Evolutionary conservation across 1,139 yeast genomes (phyloP).

Genomic region (Suhomyces bolitotheri): DNA sequence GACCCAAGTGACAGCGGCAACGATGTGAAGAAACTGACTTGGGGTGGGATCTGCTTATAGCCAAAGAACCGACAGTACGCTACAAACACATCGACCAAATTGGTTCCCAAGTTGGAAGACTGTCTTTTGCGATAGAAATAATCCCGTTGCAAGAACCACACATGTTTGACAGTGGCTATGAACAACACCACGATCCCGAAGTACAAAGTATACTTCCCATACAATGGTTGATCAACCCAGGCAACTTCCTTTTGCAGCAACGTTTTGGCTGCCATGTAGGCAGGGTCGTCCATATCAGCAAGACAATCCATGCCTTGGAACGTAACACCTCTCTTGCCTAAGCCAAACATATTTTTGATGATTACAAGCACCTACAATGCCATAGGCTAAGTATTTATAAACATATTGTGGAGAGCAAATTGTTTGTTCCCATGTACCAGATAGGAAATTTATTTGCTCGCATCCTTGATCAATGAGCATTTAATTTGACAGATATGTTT

Average conservation of each 20-base stretch:
- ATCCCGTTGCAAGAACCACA: constrained; percentile 39
- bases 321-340: constrained; percentile 2
- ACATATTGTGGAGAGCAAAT: constrained; percentile 7
- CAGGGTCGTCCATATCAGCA: constrained; percentile 32
- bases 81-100: constrained; percentile 29
- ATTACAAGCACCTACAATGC: neutral
- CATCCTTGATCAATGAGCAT: too few relatives aligned
- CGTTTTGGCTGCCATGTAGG: constrained; percentile 24
- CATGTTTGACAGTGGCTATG: constrained; percentile 40
- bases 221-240: constrained; percentile 41
- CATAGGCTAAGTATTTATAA: constrained; percentile 1
- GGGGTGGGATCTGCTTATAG: constrained; percentile 48
- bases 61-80: constrained; percentile 50
- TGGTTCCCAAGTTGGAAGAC: constrained; percentile 13
- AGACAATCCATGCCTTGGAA: constrained; percentile 49
- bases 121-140: constrained; percentile 22
- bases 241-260: constrained; percentile 41
- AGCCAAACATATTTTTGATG: constrained; percentile 7
- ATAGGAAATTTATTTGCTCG: constrained; percentile 8
- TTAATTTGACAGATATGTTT: too few relatives aligned
- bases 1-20: constrained; percentile 56
- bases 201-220: constrained; percentile 50
- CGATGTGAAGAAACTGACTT: constrained; percentile 39
- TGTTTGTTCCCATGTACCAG: neutral
- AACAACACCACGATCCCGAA: constrained; percentile 42